A percentile compares a stretch with the other conserved stretches of the same genome.
Evolutionary conservation across 495 filamentous ascomycete species (phyloP).

Genomic region (Penicillium canescens): DNA sequence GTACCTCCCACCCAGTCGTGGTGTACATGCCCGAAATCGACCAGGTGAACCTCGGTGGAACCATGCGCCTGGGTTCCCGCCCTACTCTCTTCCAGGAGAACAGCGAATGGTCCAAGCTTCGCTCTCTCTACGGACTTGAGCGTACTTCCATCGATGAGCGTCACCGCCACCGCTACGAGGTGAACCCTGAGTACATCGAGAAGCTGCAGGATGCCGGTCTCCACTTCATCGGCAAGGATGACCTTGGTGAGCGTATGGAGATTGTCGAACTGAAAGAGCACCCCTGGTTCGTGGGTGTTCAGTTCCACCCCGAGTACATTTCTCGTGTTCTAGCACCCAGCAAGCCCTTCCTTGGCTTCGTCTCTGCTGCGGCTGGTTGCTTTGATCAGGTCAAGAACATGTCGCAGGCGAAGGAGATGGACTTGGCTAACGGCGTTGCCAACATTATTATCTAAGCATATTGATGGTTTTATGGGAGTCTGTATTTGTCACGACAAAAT

Average conservation of each 20-base stretch:
- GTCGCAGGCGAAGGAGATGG: constrained; percentile 13
- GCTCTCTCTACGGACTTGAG: constrained; percentile 66
- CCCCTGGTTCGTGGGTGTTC: constrained; percentile 87
- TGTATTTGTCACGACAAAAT: constrained; percentile 12
- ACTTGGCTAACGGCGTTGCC: constrained; percentile 14
- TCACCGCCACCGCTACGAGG: constrained; percentile 48
- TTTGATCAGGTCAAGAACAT: constrained; percentile 49
- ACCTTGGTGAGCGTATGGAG: constrained; percentile 84
- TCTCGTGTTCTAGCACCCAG: constrained; percentile 71
- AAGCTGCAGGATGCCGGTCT: constrained; percentile 33
- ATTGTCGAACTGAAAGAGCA: constrained; percentile 87
- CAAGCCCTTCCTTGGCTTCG: constrained; percentile 81
- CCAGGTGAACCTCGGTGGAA: constrained; percentile 76
- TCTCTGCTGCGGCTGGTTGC: constrained; percentile 71
- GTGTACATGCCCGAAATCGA: constrained; percentile 92
- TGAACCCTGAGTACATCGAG: constrained; percentile 42
- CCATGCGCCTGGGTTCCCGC: constrained; percentile 85
- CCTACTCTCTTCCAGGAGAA: constrained; percentile 73
- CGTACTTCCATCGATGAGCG: constrained; percentile 45
- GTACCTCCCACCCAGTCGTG: constrained; percentile 61
- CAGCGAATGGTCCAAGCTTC: constrained; percentile 78
- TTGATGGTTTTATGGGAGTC: constrained; percentile 5
- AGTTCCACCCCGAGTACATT: constrained; percentile 87
- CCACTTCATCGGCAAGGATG: constrained; percentile 70
- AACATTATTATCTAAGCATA: constrained; percentile 14